phyloP scores from a whole-genome alignment of 73 alveolate genomes.

The Uronychia setigera region DNA sequence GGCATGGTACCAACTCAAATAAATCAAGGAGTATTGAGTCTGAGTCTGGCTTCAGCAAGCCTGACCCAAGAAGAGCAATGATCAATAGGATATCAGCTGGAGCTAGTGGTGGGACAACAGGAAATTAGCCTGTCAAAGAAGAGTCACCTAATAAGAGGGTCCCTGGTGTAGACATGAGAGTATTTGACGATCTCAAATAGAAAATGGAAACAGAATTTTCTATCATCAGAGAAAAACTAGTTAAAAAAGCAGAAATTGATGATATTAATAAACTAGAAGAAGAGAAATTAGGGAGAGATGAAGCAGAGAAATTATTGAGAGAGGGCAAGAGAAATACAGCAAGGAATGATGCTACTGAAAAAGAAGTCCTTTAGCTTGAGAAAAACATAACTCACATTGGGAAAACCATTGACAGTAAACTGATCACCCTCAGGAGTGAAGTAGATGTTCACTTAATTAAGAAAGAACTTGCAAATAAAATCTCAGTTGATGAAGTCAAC shows the following conservation, averaged over 20 bases:
- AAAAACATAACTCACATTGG: background rate
- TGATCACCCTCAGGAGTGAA: constrained; percentile 44
- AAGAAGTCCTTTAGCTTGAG: background rate
- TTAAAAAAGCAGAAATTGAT: background rate
- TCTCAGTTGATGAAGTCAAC: constrained; percentile 32
- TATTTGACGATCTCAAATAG: background rate
- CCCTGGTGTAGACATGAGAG: background rate
- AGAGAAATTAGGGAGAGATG: background rate
- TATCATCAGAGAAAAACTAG: background rate
- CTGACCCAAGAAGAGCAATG: background rate
- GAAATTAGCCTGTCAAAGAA: too few relatives aligned
- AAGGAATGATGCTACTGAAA: background rate
- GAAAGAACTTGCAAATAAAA: constrained; percentile 21
- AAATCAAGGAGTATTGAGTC: background rate
- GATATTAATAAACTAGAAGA: background rate
- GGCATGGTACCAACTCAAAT: too few relatives aligned
- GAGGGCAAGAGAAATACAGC: background rate
- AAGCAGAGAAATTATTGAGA: background rate
- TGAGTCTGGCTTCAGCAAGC: background rate
- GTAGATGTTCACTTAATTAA: constrained; percentile 32
- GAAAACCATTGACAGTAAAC: constrained; percentile 22
- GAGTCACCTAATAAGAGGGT: background rate
- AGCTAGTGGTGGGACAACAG: background rate
- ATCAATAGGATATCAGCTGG: too few relatives aligned
- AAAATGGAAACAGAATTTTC: background rate